A percentile compares a stretch with the other conserved stretches of the same genome.
Conservation (phyloP, 2,329 filamentous ascomycete species). For the Colletotrichum cuscutae region DNA sequence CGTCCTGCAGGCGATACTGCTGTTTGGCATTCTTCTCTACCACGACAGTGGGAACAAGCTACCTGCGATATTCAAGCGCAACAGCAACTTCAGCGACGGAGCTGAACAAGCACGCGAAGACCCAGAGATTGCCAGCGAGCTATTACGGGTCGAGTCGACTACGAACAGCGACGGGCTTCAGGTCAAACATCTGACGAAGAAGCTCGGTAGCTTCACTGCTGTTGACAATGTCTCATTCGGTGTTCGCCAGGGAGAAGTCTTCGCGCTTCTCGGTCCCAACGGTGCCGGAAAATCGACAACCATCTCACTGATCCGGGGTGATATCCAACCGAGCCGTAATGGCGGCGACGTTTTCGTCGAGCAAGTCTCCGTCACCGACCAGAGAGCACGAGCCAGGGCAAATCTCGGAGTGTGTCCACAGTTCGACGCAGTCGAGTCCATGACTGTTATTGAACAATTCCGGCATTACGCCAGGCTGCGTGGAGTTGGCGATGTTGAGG, state of each 20-base stretch:
- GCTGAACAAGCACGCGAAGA: slow-evolving; percentile 49
- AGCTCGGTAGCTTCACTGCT: slow-evolving; percentile 78
- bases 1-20: slow-evolving; percentile 74
- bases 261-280: slow-evolving; percentile 89
- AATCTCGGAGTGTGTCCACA: slow-evolving; percentile 91
- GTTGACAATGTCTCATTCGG: slow-evolving; percentile 92
- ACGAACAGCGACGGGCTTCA: slow-evolving; percentile 71
- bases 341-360: slow-evolving; percentile 87
- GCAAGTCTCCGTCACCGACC: slow-evolving; percentile 76
- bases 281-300: slow-evolving; percentile 93
- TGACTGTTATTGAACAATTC: slow-evolving; percentile 90
- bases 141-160: slow-evolving; percentile 63
- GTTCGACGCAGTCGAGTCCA: slow-evolving; percentile 86
- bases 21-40: slow-evolving; percentile 81
- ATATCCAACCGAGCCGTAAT: slow-evolving; percentile 76
- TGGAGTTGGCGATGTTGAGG: slow-evolving; percentile 77
- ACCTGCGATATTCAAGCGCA: not conserved
- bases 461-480: slow-evolving; percentile 87
- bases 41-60: slow-evolving; percentile 75
- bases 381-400: slow-evolving; percentile 76
- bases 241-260: slow-evolving; percentile 82
- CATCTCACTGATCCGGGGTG: slow-evolving; percentile 88
- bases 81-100: slow-evolving; percentile 55
- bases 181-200: slow-evolving; percentile 82
- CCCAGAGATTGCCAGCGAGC: slow-evolving; percentile 73